phyloP scores from a whole-genome alignment of 1,284 basidiomycete genomes.

The Sphaerobolus stellatus region DNA sequence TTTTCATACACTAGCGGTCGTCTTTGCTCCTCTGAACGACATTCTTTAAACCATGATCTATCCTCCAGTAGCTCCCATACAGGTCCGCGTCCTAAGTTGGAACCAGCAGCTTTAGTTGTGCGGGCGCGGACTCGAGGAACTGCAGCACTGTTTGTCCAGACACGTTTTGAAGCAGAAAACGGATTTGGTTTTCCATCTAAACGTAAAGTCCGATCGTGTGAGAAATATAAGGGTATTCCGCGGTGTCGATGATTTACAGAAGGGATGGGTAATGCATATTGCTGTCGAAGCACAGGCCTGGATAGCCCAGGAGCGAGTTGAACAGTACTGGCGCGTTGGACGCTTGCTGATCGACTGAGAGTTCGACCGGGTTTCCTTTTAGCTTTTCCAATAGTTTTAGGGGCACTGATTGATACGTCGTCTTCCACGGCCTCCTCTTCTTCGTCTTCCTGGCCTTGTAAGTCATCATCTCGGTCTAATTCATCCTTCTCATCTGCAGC shows the following conservation, averaged over 20 bases:
- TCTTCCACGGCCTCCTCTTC: constrained; percentile 15
- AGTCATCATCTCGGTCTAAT: constrained; percentile 46
- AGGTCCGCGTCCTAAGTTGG: constrained; percentile 70
- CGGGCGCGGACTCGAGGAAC: constrained; percentile 43
- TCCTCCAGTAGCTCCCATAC: constrained; percentile 74
- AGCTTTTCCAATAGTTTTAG: constrained; percentile 19
- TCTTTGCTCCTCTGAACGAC: constrained; percentile 29
- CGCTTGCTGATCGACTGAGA: no score
- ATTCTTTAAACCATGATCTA: constrained; percentile 73
- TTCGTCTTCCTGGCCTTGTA: constrained; percentile 25
- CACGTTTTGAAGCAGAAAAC: constrained; percentile 37
- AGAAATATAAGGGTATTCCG: constrained; percentile 56
- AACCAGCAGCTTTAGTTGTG: constrained; percentile 63
- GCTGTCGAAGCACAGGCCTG: constrained; percentile 43
- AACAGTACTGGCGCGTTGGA: no score
- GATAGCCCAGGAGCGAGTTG: constrained; percentile 24
- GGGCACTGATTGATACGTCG: constrained; percentile 21
- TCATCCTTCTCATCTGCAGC: constrained; percentile 14
- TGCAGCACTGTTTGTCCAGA: constrained; percentile 26
- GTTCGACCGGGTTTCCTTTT: no score
- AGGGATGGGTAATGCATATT: constrained; percentile 54
- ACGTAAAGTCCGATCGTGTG: constrained; percentile 52
- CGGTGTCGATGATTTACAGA: constrained; percentile 67
- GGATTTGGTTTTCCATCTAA: constrained; percentile 48
- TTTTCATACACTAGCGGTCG: constrained; percentile 58